A percentile compares a stretch with the other conserved stretches of the same genome.
phyloP scores from a whole-genome alignment of 192 early-diverging fungal species.

The Blastocladiella britannica region DNA sequence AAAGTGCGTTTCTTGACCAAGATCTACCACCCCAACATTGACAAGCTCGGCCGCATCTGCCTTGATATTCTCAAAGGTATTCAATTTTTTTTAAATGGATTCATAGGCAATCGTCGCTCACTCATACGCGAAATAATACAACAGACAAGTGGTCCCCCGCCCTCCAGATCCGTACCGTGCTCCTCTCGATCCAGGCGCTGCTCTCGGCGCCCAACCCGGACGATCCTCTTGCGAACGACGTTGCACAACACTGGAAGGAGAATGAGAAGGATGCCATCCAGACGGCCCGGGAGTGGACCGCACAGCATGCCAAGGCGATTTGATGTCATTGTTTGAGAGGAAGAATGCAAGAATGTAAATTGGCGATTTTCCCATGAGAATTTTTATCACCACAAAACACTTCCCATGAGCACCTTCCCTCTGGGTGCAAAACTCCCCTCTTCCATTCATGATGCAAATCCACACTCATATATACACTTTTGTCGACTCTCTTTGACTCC shows the following conservation, averaged over 20 bases:
- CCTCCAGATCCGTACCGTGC: slow-evolving; percentile 89
- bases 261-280: slow-evolving; percentile 79
- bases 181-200: slow-evolving; percentile 90
- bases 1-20: slow-evolving; percentile 95
- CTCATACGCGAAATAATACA: too few relatives aligned
- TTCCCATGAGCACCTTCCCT: too few relatives aligned
- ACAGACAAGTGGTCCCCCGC: slow-evolving; percentile 98
- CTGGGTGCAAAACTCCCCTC: too few relatives aligned
- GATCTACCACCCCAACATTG: slow-evolving; percentile 98
- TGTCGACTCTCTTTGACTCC: too few relatives aligned
- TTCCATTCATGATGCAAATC: too few relatives aligned
- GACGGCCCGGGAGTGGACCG: slow-evolving; percentile 30
- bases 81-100: slow-evolving; percentile 1
- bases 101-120: too few relatives aligned
- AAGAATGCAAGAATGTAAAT: too few relatives aligned
- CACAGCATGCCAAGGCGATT: slow-evolving; percentile 9
- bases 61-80: slow-evolving; percentile 91
- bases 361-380: too few relatives aligned
- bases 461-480: too few relatives aligned
- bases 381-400: too few relatives aligned
- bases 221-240: slow-evolving; percentile 93
- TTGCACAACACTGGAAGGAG: slow-evolving; percentile 97
- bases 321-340: too few relatives aligned
- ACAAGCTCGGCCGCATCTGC: slow-evolving; percentile 93
- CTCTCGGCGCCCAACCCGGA: slow-evolving; percentile 95